Conservation (phyloP, 169 alveolate species). For the Plasmodium sp. region DNA sequence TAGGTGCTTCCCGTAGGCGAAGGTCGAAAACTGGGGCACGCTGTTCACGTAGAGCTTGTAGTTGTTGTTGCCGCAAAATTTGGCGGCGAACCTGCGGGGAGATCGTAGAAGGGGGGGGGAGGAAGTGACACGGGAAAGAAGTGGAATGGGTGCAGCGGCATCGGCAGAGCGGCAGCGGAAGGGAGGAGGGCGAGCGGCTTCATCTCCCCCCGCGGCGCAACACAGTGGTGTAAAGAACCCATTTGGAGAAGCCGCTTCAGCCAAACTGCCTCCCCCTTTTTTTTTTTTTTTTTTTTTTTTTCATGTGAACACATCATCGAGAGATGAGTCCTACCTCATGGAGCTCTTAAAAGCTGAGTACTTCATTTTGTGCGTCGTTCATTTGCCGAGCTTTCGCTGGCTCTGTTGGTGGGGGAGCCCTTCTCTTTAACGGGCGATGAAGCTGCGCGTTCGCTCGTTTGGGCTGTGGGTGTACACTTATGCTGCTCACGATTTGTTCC, state of each 20-base stretch:
- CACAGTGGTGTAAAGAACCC: neutral
- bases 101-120: too few relatives aligned
- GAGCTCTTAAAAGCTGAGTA: slow-evolving; percentile 67
- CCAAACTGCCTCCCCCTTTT: neutral
- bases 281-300: neutral
- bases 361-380: slow-evolving; percentile 45
- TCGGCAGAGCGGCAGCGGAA: neutral
- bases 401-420: neutral
- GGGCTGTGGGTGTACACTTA: neutral
- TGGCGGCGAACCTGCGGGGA: slow-evolving; percentile 60
- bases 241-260: neutral
- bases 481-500: neutral
- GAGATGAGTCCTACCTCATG: slow-evolving; percentile 11
- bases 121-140: neutral
- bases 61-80: slow-evolving; percentile 23
- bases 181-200: neutral
- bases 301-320: neutral
- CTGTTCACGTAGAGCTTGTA: slow-evolving; percentile 70
- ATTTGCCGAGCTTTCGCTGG: neutral
- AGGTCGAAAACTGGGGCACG: slow-evolving; percentile 73
- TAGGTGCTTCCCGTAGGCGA: slow-evolving; percentile 58
- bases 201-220: neutral
- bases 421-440: neutral
- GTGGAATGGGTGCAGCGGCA: too few relatives aligned
- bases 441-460: neutral